phyloP scores from a whole-genome alignment of 2,329 filamentous ascomycete genomes.

The Monosporascus sp. region DNA sequence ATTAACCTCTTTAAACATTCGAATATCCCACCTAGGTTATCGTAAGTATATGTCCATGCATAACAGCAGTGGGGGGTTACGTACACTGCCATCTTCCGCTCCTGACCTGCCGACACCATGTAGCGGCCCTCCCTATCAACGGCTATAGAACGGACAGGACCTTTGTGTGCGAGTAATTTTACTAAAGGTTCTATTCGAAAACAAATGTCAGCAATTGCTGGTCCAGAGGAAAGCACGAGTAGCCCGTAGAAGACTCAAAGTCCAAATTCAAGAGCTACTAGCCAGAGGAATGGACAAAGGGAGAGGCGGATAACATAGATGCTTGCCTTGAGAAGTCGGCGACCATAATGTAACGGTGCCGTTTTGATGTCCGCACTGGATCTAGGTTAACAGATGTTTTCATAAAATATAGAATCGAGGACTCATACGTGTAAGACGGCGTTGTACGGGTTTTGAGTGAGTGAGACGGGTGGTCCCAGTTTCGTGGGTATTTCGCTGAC shows the following conservation, averaged over 20 bases:
- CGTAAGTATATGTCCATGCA: not conserved
- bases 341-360: slow-evolving; percentile 95
- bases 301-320: not conserved
- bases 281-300: not conserved
- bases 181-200: slow-evolving; percentile 66
- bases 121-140: slow-evolving; percentile 88
- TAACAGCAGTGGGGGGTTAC: not conserved
- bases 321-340: slow-evolving; percentile 58
- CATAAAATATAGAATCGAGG: not conserved
- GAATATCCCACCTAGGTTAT: slow-evolving; percentile 66
- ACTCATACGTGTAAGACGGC: slow-evolving; percentile 74
- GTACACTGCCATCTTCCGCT: slow-evolving; percentile 76
- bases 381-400: not conserved
- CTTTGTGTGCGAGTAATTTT: slow-evolving; percentile 83
- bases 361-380: slow-evolving; percentile 73
- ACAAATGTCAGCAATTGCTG: not conserved
- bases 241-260: not conserved
- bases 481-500: slow-evolving; percentile 82
- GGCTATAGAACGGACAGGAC: slow-evolving; percentile 79
- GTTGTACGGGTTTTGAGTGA: slow-evolving; percentile 88
- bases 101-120: slow-evolving; percentile 91
- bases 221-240: not conserved
- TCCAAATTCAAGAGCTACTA: not conserved
- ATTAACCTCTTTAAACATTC: slow-evolving; percentile 89
- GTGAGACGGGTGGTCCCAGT: slow-evolving; percentile 74